Percentiles rank a stretch among this genome's conserved stretches.
These are phyloP conservation scores for Dothistroma septosporum DNA, from an alignment of 2,329 filamentous ascomycete species.

Conservation along the genomic window DNA sequence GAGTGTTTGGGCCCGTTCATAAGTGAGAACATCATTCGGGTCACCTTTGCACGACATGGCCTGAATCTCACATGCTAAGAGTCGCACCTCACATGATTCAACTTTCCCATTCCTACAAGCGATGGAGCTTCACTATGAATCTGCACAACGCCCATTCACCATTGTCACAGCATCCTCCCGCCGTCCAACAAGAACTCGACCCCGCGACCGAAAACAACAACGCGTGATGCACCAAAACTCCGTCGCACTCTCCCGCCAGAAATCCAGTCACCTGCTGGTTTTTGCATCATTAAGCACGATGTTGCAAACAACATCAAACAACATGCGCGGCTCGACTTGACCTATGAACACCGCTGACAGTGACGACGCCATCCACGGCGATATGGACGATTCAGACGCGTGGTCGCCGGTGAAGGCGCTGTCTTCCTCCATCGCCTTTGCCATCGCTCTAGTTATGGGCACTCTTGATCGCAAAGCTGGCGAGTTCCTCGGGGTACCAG, in stretches of 20 bases:
- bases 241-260: neutral
- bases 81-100: neutral
- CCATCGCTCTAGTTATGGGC: neutral
- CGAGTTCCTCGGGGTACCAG: neutral
- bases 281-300: neutral
- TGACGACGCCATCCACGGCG: neutral
- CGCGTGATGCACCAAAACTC: neutral
- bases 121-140: neutral
- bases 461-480: neutral
- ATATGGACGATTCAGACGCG: neutral
- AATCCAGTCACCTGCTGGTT: neutral
- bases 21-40: neutral
- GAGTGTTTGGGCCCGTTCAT: conserved; percentile 54
- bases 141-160: neutral
- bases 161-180: neutral
- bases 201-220: neutral
- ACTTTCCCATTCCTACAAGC: neutral
- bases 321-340: neutral
- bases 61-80: neutral
- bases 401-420: neutral
- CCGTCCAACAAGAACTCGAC: neutral
- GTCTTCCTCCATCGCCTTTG: neutral
- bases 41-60: too few relatives aligned
- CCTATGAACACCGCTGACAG: neutral
- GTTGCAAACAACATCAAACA: neutral